These are phyloP conservation scores for Sporisorium iseilematis-ciliati DNA, from an alignment of 1,284 basidiomycete species.

Conservation along the genomic window DNA sequence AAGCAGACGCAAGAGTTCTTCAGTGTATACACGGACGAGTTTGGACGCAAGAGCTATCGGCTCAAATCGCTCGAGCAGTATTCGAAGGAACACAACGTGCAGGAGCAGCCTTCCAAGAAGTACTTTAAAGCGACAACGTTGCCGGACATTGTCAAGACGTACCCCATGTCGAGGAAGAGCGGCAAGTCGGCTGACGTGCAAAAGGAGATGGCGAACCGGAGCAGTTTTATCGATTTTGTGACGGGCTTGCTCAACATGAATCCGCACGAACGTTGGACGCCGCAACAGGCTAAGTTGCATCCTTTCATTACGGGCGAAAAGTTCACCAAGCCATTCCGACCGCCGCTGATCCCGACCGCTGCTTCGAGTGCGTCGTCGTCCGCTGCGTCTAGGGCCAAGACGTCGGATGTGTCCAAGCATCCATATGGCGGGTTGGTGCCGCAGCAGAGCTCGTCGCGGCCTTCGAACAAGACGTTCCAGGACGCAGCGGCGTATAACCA, in stretches of 20 bases:
- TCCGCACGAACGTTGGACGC: conserved; percentile 94
- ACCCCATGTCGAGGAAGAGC: conserved; percentile 84
- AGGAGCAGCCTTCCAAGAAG: conserved; percentile 97
- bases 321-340: conserved; percentile 73
- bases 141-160: conserved; percentile 94
- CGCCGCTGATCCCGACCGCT: conserved; percentile 51
- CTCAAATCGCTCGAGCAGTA: conserved; percentile 95
- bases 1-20: conserved; percentile 97
- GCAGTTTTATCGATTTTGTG: conserved; percentile 97
- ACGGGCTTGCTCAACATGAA: conserved; percentile 93
- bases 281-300: conserved; percentile 93
- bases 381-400: conserved; percentile 22
- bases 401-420: conserved; percentile 75
- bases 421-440: conserved; percentile 87
- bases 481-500: conserved; percentile 95
- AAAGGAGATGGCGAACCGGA: conserved; percentile 92
- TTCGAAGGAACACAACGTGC: conserved; percentile 89
- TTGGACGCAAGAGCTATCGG: conserved; percentile 87
- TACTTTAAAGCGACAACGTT: conserved; percentile 96
- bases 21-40: conserved; percentile 81
- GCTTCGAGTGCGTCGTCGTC: conserved; percentile 17
- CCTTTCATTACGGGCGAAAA: conserved; percentile 99
- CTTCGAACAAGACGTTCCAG: conserved; percentile 80
- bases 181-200: conserved; percentile 88
- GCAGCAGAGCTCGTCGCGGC: conserved; percentile 76